Evolutionary conservation across 2,329 filamentous ascomycete genomes (phyloP), one percentile per base, ranked within the genome.

Genomic region (Paraconiothyrium brasiliense): DNA sequence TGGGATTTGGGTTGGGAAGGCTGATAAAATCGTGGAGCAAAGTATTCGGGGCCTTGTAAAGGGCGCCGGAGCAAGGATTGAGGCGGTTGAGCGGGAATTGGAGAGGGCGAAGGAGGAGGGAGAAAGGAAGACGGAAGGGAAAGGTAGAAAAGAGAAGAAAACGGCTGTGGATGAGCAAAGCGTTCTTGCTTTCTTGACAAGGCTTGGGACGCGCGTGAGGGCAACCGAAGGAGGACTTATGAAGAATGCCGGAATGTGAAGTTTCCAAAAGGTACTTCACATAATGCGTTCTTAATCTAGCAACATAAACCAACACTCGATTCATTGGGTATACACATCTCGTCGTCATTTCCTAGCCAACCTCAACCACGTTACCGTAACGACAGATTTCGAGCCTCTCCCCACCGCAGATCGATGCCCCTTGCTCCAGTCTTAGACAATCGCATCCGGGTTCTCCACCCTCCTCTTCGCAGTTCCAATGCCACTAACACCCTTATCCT

Each of bases 401-500:
- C 5, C 5, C 13, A 9, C 41, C 41, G 3, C 20, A n/a, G 8
- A 9, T 4, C 41, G 8, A 44, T 44, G 8, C 44, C 44, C 24
- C 44, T 13, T 20, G 22, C 46, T 24, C 46, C 32, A n/a, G 2
- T 34, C 44, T 39, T 62, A 75, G n/a, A 75, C 72, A 58, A 75
- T 63, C 16, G 65, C 71, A 6, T 70, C 72, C 10, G 72, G 72
- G 39, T 66, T 70, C 63, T 73, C 68, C 5, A 68, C 72, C 66
- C 71, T 68, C 64, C 67, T 70, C 70, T 63, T 73, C 57, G 73
- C 73, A n/a, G 72, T 75, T 4, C 72, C 73, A 30, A 75, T 47
- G 9, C 73, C 73, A 43, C 67, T 62, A 62, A 69, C 64, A 1
- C 73, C 73, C 59, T 63, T 85, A 78, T 94, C 92, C 84, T 99